Percentiles rank a stretch among this genome's conserved stretches.
Evolutionary conservation across 179 eudicot genomes (phyloP).

Genomic region (Silene noctiflora): DNA sequence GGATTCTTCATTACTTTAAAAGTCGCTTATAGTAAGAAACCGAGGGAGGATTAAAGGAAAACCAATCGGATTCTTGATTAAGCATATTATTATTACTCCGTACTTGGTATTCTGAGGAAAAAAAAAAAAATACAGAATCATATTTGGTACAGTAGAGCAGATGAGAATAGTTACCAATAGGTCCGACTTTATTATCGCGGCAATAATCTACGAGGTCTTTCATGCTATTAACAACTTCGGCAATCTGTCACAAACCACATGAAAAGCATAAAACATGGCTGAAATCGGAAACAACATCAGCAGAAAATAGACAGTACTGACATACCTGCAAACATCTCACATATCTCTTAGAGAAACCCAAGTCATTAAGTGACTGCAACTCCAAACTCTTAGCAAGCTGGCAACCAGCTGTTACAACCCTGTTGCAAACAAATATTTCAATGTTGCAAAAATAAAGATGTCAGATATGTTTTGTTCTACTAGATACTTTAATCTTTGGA

Average conservation of each 20-base stretch:
- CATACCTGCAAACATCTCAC: conserved; percentile 89
- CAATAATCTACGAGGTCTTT: conserved; percentile 81
- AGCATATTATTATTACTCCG: too few species aligned
- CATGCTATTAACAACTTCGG: conserved; percentile 94
- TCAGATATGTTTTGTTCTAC: not conserved
- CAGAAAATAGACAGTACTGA: conserved; percentile 3
- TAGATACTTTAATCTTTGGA: not conserved
- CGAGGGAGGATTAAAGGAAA: too few species aligned
- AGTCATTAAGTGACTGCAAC: conserved; percentile 77
- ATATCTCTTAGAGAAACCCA: conserved; percentile 94
- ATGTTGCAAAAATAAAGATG: not conserved
- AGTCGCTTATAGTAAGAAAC: too few species aligned
- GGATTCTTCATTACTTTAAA: too few species aligned
- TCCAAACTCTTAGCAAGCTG: conserved; percentile 87
- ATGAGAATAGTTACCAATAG: conserved; percentile 56
- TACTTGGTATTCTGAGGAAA: not conserved
- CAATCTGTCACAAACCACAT: conserved; percentile 50
- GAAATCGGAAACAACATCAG: conserved; percentile 1
- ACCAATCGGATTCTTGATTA: too few species aligned
- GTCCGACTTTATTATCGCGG: conserved; percentile 69
- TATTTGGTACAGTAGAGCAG: not conserved
- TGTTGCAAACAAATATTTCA: conserved; percentile 19
- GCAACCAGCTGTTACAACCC: conserved; percentile 86
- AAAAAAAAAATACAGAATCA: not conserved
- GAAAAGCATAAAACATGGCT: not conserved